These are phyloP conservation scores for Pouteria glomerata DNA, from an alignment of 148 eudicot species.

Conservation along the genomic window DNA sequence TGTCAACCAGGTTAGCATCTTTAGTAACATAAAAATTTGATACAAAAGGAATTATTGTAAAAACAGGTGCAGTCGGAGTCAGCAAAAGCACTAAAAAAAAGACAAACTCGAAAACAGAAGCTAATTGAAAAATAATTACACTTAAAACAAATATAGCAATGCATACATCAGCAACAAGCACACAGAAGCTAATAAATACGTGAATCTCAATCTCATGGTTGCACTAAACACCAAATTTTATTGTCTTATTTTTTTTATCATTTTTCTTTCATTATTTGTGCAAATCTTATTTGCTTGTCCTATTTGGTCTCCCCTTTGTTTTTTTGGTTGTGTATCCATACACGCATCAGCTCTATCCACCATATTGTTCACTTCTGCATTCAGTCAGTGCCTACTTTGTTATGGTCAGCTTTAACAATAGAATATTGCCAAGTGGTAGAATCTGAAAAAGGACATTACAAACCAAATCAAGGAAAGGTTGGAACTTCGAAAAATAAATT, in stretches of 20 bases:
- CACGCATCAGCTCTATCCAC: background rate
- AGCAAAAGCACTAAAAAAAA: background rate
- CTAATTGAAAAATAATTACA: background rate
- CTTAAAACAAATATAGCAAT: background rate
- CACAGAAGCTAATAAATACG: background rate
- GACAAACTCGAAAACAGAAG: background rate
- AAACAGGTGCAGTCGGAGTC: background rate
- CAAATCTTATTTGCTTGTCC: background rate
- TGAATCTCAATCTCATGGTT: too few relatives aligned
- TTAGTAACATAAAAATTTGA: background rate
- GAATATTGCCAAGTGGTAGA: background rate
- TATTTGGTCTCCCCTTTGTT: too few relatives aligned
- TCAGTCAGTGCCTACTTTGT: background rate
- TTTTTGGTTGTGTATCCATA: background rate
- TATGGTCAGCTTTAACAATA: background rate
- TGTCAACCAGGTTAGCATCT: conserved; percentile 6
- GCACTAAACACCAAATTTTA: too few relatives aligned
- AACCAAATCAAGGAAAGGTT: background rate
- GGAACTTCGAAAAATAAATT: too few relatives aligned
- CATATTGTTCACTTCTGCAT: background rate
- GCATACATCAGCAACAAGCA: background rate
- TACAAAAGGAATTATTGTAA: background rate
- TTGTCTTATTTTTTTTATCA: background rate
- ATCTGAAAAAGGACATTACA: background rate
- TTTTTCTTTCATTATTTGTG: background rate